Evolutionary conservation across 257 asterid genomes (phyloP).

Genomic region (Capsicum pubescens): DNA sequence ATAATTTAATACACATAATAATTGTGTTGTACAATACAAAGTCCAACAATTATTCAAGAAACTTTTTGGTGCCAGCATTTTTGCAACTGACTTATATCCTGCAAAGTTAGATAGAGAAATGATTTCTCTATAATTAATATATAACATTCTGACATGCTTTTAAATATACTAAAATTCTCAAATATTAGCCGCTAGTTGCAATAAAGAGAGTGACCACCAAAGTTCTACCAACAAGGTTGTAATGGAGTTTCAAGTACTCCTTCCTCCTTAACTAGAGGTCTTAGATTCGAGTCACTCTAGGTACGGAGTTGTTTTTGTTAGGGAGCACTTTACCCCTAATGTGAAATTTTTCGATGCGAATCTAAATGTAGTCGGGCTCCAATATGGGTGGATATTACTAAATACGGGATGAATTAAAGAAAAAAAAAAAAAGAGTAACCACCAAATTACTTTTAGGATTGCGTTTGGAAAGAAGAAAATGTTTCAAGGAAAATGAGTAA

Average conservation of each 20-base stretch:
- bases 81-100: conserved; percentile 17
- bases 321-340: too few relatives aligned
- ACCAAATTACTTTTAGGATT: conserved; percentile 15
- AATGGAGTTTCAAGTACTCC: too few relatives aligned
- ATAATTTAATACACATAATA: not conserved
- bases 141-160: not conserved
- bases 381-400: too few relatives aligned
- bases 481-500: too few relatives aligned
- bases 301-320: too few relatives aligned
- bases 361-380: too few relatives aligned
- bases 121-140: not conserved
- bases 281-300: too few relatives aligned
- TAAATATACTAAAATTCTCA: not conserved
- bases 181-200: not conserved
- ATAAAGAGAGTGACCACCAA: conserved; percentile 21
- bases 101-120: conserved; percentile 16
- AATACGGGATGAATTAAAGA: too few relatives aligned
- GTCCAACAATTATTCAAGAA: conserved; percentile 12
- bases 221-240: not conserved
- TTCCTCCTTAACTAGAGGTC: too few relatives aligned
- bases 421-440: not conserved
- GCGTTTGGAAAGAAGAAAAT: not conserved
- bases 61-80: conserved; percentile 5
- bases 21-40: not conserved
- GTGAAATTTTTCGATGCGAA: too few relatives aligned